phyloP scores from a whole-genome alignment of 768 basidiomycete species.

The Tulasnella sp. region DNA sequence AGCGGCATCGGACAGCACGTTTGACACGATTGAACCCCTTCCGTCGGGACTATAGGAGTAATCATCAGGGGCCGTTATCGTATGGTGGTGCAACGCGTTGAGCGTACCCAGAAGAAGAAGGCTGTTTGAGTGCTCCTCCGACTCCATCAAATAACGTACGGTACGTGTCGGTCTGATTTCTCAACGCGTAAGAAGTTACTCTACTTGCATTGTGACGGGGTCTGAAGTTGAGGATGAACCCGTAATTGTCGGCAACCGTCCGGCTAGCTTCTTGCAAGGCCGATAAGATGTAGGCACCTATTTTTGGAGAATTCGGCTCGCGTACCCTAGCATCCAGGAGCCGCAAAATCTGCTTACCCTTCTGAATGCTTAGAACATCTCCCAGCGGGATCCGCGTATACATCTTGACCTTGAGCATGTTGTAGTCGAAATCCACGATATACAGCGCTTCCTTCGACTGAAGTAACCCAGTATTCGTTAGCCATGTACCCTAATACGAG shows the following conservation, averaged over 20 bases:
- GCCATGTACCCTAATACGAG: background rate
- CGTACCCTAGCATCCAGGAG: background rate
- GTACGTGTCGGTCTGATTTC: conserved; percentile 42
- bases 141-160: conserved; percentile 13
- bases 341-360: conserved; percentile 46
- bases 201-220: conserved; percentile 65
- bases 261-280: conserved; percentile 88
- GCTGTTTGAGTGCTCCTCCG: conserved; percentile 12
- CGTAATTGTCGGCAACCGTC: conserved; percentile 80
- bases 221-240: conserved; percentile 76
- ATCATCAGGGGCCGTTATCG: background rate
- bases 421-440: conserved; percentile 90
- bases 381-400: conserved; percentile 85
- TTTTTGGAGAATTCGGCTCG: background rate
- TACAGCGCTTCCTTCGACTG: conserved; percentile 53
- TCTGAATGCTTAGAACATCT: conserved; percentile 66
- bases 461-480: background rate
- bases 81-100: background rate
- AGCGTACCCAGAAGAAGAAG: background rate
- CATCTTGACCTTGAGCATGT: conserved; percentile 80
- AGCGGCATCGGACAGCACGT: background rate
- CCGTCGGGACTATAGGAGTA: background rate
- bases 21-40: conserved; percentile 22
- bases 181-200: conserved; percentile 75
- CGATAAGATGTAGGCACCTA: conserved; percentile 93